A percentile compares a stretch with the other conserved stretches of the same genome.
Conservation (phyloP, 192 early-diverging fungal genomes). For the Obelidium mucronatum region DNA sequence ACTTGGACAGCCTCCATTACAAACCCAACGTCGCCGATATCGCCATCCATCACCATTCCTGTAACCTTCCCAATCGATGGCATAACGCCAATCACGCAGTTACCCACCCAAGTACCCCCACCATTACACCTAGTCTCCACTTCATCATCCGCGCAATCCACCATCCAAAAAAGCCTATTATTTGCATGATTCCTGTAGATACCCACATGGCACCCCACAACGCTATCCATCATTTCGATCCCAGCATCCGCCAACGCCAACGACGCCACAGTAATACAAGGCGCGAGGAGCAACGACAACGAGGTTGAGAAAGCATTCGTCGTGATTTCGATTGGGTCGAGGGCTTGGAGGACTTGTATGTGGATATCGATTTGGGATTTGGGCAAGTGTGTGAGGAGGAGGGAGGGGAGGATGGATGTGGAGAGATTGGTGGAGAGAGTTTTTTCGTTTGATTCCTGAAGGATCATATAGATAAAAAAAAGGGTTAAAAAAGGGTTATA, state of each 20-base stretch:
- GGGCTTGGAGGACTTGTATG: slow-evolving; percentile 74
- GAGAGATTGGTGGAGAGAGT: slow-evolving; percentile 2
- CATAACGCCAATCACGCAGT: slow-evolving; percentile 79
- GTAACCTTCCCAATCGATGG: slow-evolving; percentile 81
- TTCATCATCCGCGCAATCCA: slow-evolving; percentile 61
- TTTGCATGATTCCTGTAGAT: not conserved
- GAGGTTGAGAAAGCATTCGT: slow-evolving; percentile 31
- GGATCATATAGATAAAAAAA: not conserved
- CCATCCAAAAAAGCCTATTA: slow-evolving; percentile 20
- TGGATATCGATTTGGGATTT: slow-evolving; percentile 79
- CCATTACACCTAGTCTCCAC: slow-evolving; percentile 44
- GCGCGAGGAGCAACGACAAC: slow-evolving; percentile 63
- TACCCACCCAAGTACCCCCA: slow-evolving; percentile 53
- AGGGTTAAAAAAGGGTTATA: too few species aligned
- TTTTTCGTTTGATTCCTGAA: slow-evolving; percentile 9
- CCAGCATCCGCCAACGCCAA: slow-evolving; percentile 80
- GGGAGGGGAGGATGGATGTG: slow-evolving; percentile 69
- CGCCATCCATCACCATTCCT: slow-evolving; percentile 77
- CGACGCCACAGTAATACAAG: slow-evolving; percentile 67
- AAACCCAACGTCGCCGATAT: slow-evolving; percentile 49
- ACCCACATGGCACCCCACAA: slow-evolving; percentile 77
- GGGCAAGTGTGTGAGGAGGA: slow-evolving; percentile 74
- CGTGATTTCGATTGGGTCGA: slow-evolving; percentile 59
- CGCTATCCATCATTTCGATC: slow-evolving; percentile 85
- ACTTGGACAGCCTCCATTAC: slow-evolving; percentile 68